phyloP scores from a whole-genome alignment of 2,329 filamentous ascomycete genomes.

The Ampelomyces quisqualis region DNA sequence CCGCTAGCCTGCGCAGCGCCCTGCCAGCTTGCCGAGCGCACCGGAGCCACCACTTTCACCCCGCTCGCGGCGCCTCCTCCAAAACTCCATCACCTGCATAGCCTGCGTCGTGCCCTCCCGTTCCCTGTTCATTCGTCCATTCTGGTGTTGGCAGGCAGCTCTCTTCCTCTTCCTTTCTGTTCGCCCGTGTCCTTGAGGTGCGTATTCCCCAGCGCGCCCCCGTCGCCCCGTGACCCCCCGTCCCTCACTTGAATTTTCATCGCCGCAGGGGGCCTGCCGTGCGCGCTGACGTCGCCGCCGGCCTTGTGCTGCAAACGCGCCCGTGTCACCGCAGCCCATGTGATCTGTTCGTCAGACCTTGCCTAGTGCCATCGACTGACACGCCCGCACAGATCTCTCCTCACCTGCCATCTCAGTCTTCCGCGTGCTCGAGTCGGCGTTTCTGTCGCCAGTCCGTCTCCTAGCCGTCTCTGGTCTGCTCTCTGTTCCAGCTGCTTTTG shows the following conservation, averaged over 20 bases:
- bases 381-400: conserved; percentile 28
- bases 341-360: conserved; percentile 29
- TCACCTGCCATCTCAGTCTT: conserved; percentile 10
- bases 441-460: conserved; percentile 33
- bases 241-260: background rate
- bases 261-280: background rate
- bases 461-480: conserved; percentile 15
- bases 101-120: too few species aligned
- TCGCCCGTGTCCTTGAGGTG: too few species aligned
- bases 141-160: too few species aligned
- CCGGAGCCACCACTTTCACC: too few species aligned
- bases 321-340: too few species aligned
- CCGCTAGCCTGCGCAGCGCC: too few species aligned
- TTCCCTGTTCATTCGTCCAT: too few species aligned
- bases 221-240: background rate
- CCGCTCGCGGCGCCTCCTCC: too few species aligned
- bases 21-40: too few species aligned
- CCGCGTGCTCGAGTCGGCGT: conserved; percentile 36
- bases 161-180: too few species aligned
- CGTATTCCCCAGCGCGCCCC: too few species aligned
- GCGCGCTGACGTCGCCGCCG: conserved; percentile 2
- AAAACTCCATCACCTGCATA: too few species aligned
- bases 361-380: conserved; percentile 11
- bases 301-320: conserved; percentile 32
- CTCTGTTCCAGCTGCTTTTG: conserved; percentile 18